A percentile compares a stretch with the other conserved stretches of the same genome.
phyloP scores from a whole-genome alignment of 768 basidiomycete genomes.

The Podaxis sp. region DNA sequence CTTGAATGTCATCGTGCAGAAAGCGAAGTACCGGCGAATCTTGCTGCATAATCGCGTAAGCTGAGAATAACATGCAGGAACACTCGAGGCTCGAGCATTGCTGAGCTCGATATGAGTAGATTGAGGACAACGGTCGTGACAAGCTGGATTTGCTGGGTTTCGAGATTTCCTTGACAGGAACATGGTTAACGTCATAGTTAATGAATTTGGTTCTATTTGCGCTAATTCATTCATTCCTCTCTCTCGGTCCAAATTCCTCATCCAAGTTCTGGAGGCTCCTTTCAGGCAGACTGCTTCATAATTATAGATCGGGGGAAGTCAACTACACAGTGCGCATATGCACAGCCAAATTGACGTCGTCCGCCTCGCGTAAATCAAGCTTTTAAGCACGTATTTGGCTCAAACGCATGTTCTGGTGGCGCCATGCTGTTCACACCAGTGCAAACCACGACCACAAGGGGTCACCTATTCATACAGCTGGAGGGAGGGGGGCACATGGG shows the following conservation, averaged over 20 bases:
- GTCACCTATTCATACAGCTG: not conserved
- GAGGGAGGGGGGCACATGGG: not conserved
- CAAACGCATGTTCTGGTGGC: not conserved
- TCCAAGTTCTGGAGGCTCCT: not conserved
- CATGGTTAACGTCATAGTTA: not conserved
- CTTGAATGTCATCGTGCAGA: too few relatives aligned
- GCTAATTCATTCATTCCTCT: not conserved
- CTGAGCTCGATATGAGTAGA: too few relatives aligned
- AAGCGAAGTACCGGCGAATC: too few relatives aligned
- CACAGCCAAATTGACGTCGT: not conserved
- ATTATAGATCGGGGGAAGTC: not conserved
- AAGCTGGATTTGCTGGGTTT: too few relatives aligned
- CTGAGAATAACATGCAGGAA: too few relatives aligned
- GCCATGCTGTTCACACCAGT: not conserved
- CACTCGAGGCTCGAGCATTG: too few relatives aligned
- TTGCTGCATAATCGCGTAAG: too few relatives aligned
- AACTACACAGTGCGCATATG: not conserved
- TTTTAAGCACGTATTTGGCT: not conserved
- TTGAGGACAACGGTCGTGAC: too few relatives aligned
- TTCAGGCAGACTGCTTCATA: not conserved
- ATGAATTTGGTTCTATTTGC: not conserved
- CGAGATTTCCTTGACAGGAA: not conserved
- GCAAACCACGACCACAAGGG: not conserved
- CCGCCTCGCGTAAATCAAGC: not conserved
- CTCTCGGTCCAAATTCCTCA: not conserved